Conservation (phyloP, 2,329 filamentous ascomycete species). For the Podosphaera fusca region DNA sequence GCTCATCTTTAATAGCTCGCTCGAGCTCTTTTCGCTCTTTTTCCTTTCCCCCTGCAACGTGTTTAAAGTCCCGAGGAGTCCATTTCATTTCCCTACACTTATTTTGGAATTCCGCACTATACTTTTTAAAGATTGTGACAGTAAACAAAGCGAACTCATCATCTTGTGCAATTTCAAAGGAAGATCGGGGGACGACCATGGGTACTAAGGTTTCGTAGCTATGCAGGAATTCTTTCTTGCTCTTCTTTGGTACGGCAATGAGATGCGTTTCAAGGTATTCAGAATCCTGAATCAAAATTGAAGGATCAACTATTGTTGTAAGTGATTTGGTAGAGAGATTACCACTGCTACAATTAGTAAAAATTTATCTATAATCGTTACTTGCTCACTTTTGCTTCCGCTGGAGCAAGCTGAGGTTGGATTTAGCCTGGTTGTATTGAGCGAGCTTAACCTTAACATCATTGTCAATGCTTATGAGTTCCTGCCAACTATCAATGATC, state of each 20-base stretch:
- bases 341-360: constrained; percentile 30
- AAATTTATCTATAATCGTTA: not conserved
- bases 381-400: constrained; percentile 58
- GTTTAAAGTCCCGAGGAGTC: constrained; percentile 86
- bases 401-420: constrained; percentile 57
- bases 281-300: constrained; percentile 62
- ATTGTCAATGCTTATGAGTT: constrained; percentile 78
- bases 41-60: constrained; percentile 72
- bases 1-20: constrained; percentile 59
- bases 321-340: constrained; percentile 90
- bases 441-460: constrained; percentile 87
- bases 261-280: constrained; percentile 95
- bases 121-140: constrained; percentile 85
- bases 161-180: constrained; percentile 57
- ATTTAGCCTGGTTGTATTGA: constrained; percentile 83
- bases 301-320: constrained; percentile 64
- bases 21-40: constrained; percentile 76
- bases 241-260: constrained; percentile 59
- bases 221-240: constrained; percentile 70
- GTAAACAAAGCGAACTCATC: constrained; percentile 76
- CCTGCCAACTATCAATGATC: constrained; percentile 25
- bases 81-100: constrained; percentile 85
- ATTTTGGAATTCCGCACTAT: constrained; percentile 65
- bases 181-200: constrained; percentile 86
- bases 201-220: constrained; percentile 70